Evolutionary conservation across 2,329 filamentous ascomycete species (phyloP).

Genomic region (Colletotrichum phormii): DNA sequence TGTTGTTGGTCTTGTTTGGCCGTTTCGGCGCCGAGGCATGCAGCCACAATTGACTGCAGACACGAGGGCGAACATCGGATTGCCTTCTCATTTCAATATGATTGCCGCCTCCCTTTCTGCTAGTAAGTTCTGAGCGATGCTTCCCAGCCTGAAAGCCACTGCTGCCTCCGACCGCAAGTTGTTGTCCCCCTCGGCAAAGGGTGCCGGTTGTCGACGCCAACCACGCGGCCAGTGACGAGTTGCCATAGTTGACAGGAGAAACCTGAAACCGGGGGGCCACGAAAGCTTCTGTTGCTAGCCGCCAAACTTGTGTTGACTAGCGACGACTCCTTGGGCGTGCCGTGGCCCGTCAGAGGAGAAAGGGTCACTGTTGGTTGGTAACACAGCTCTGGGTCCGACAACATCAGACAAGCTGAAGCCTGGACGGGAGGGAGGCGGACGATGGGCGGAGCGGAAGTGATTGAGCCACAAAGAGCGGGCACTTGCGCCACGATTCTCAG

Average conservation of each 20-base stretch:
- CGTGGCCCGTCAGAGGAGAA: background rate
- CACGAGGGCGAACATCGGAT: background rate
- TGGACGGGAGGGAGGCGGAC: conserved; percentile 6
- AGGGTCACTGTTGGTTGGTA: background rate
- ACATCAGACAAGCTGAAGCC: background rate
- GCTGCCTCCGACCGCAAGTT: background rate
- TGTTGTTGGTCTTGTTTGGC: conserved; percentile 3
- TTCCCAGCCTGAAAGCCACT: background rate
- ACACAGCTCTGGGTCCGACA: background rate
- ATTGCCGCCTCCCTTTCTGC: background rate
- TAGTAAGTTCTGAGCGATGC: background rate
- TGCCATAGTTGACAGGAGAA: conserved; percentile 4
- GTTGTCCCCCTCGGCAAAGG: background rate
- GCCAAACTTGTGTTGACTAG: conserved; percentile 9
- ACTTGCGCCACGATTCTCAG: conserved; percentile 11
- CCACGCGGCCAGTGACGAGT: conserved; percentile 31
- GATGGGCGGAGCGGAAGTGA: conserved; percentile 24
- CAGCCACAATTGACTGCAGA: conserved; percentile 6
- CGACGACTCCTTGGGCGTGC: background rate
- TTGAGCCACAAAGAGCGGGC: background rate
- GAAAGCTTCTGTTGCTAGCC: conserved; percentile 19
- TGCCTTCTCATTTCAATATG: background rate
- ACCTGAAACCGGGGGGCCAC: conserved; percentile 23
- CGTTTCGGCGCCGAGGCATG: conserved; percentile 25
- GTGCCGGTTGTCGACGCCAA: conserved; percentile 2